Evolutionary conservation across 2,329 filamentous ascomycete species (phyloP).

Genomic region (Colletotrichum brevisporum): DNA sequence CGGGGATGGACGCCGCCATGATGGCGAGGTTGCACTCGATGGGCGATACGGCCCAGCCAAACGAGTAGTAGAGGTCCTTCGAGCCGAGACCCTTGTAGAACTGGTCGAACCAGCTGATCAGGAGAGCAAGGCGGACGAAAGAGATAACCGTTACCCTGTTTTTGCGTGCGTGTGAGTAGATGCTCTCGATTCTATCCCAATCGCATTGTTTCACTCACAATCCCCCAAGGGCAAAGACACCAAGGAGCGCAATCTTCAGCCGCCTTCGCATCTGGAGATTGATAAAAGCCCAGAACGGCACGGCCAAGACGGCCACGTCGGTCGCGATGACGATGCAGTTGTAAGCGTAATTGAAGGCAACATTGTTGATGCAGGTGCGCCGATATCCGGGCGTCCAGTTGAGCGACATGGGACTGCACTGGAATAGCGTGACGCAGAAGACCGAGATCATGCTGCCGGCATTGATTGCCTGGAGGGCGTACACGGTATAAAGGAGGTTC

Average conservation of each 20-base stretch:
- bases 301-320: conserved; percentile 50
- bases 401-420: conserved; percentile 50
- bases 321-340: conserved; percentile 42
- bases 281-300: conserved; percentile 58
- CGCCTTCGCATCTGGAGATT: conserved; percentile 54
- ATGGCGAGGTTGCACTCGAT: conserved; percentile 55
- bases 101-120: conserved; percentile 44
- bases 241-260: conserved; percentile 55
- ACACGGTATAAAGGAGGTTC: conserved; percentile 49
- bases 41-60: conserved; percentile 47
- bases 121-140: conserved; percentile 46
- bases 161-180: background rate
- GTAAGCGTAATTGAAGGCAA: conserved; percentile 48
- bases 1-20: conserved; percentile 52
- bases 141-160: conserved; percentile 48
- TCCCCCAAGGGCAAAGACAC: conserved; percentile 55
- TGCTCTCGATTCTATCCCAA: background rate
- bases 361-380: conserved; percentile 26
- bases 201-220: conserved; percentile 47
- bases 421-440: conserved; percentile 51
- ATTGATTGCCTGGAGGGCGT: conserved; percentile 49
- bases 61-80: conserved; percentile 44
- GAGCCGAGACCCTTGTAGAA: conserved; percentile 39
- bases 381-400: conserved; percentile 43
- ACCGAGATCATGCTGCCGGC: conserved; percentile 48